Evolutionary conservation across 441 rosid genomes (phyloP).

Genomic region (Caryocar brasiliense): DNA sequence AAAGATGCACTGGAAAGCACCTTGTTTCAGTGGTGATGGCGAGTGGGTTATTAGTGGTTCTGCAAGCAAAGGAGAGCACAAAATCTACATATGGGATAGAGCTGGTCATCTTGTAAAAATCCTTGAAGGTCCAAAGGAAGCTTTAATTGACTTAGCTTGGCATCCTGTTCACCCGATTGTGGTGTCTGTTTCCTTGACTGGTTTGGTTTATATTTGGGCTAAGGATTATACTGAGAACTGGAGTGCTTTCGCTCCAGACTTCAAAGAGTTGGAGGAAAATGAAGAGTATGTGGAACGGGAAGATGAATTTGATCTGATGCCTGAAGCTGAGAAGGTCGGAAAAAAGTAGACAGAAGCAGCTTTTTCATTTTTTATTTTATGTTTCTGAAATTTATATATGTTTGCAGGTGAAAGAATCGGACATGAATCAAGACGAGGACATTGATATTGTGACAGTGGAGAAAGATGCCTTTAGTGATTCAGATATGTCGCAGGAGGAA

Average conservation of each 20-base stretch:
- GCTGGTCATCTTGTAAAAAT: constrained; percentile 94
- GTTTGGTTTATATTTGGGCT: constrained; percentile 92
- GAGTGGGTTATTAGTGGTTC: constrained; percentile 96
- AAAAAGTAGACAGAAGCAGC: not conserved
- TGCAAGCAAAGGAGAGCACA: constrained; percentile 96
- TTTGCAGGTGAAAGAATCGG: constrained; percentile 66
- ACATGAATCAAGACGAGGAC: constrained; percentile 82
- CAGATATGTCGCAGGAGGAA: constrained; percentile 91
- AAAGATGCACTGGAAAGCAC: constrained; percentile 95
- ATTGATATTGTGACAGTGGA: constrained; percentile 82
- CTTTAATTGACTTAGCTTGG: constrained; percentile 90
- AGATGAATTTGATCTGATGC: constrained; percentile 86
- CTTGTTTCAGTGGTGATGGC: constrained; percentile 96
- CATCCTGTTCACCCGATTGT: constrained; percentile 95
- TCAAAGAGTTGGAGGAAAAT: constrained; percentile 95
- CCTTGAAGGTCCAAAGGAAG: constrained; percentile 98
- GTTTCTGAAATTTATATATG: constrained; percentile 13
- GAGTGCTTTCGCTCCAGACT: constrained; percentile 99
- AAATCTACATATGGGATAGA: constrained; percentile 94
- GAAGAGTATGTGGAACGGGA: constrained; percentile 95
- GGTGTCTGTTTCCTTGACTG: constrained; percentile 85
- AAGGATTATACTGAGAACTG: constrained; percentile 95
- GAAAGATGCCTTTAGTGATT: constrained; percentile 82
- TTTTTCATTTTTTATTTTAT: constrained; percentile 8
- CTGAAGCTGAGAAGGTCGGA: constrained; percentile 85